A percentile compares a stretch with the other conserved stretches of the same genome.
phyloP scores from a whole-genome alignment of 192 early-diverging fungal genomes.

The Phycomyces nitens region DNA sequence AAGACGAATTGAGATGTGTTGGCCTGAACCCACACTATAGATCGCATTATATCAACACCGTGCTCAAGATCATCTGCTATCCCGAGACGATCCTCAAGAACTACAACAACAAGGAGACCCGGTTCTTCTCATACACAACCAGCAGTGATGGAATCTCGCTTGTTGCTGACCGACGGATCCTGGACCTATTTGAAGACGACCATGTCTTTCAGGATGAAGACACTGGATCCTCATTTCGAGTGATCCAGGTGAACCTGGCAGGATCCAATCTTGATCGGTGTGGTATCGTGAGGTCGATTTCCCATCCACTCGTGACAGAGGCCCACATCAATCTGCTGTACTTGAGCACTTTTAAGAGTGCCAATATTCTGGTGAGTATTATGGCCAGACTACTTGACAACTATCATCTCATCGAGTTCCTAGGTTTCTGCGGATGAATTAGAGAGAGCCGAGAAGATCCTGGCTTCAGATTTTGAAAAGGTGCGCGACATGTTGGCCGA shows the following conservation, averaged over 20 bases:
- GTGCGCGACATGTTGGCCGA: slow-evolving; percentile 13
- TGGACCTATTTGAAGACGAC: slow-evolving; percentile 48
- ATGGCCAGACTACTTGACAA: not conserved
- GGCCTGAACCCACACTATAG: slow-evolving; percentile 61
- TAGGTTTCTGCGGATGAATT: slow-evolving; percentile 30
- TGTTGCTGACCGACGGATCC: slow-evolving; percentile 57
- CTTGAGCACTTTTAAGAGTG: slow-evolving; percentile 62
- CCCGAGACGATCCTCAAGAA: slow-evolving; percentile 43
- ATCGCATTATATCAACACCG: slow-evolving; percentile 48
- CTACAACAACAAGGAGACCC: slow-evolving; percentile 27
- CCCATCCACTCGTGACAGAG: slow-evolving; percentile 51
- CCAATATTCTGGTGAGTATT: slow-evolving; percentile 59
- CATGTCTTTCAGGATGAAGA: slow-evolving; percentile 44
- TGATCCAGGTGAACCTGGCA: slow-evolving; percentile 65
- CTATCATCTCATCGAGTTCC: not conserved
- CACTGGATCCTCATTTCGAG: slow-evolving; percentile 41
- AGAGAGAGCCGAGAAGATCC: slow-evolving; percentile 22
- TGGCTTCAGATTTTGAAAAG: slow-evolving; percentile 22
- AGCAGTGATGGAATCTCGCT: slow-evolving; percentile 65
- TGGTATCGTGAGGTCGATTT: slow-evolving; percentile 68
- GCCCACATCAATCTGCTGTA: slow-evolving; percentile 62
- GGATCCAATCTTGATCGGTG: slow-evolving; percentile 56
- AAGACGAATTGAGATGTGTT: slow-evolving; percentile 54
- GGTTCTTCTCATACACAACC: slow-evolving; percentile 71
- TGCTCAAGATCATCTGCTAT: slow-evolving; percentile 64